Base-by-base conservation (phyloP, 257 asterid species). In the Nicotiana noctiflora region DNA sequence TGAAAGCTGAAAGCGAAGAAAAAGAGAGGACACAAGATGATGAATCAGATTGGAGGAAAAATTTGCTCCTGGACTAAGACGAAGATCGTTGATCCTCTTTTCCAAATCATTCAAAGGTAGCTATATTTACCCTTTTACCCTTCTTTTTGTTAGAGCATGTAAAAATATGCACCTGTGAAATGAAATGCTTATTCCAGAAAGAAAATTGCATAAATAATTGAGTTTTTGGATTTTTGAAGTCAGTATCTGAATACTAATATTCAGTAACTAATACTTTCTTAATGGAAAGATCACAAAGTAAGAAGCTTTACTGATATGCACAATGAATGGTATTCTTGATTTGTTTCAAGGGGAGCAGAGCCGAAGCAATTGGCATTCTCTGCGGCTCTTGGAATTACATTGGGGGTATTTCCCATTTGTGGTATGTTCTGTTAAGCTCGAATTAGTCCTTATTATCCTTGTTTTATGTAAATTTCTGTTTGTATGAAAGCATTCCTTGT, bases 321-420 rank as follows among this genome's bases (percentile, higher is more conserved):
- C 40, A 21, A 46, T 74, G 40, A 25, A 74, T 74, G 44, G 25
- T 56, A 80, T 46, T 19, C 18, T 64, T 19, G 65, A 74, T 5
- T 27, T 83, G 64, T 51, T 64, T 82, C 23, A 59, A 93, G 99
- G 90, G 99, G 99, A 84, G 87, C 97, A 52, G 99, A 96, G 82
- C 99, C 99, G 14, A 92, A 86, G 92, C 93, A 90, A 83, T 86
- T 96, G 85, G 95, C 98, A 0, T 90, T 96, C 85, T 96, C 98
- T 13, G 93, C 88, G 17, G 97, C 98, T 53, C 85, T 95, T 56
- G 99, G 99, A 25, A 81, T 90, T 79, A 92, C 97, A 44, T 80
- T 96, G 63, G 99, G 98, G 82, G 67, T 92, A 59, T 94, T 96
- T 84, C 99, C 99, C 68, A 96, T 96, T 70, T 87, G 93, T 74